Conservation (phyloP, 768 basidiomycete species). For the Lactarius akahatsu region DNA sequence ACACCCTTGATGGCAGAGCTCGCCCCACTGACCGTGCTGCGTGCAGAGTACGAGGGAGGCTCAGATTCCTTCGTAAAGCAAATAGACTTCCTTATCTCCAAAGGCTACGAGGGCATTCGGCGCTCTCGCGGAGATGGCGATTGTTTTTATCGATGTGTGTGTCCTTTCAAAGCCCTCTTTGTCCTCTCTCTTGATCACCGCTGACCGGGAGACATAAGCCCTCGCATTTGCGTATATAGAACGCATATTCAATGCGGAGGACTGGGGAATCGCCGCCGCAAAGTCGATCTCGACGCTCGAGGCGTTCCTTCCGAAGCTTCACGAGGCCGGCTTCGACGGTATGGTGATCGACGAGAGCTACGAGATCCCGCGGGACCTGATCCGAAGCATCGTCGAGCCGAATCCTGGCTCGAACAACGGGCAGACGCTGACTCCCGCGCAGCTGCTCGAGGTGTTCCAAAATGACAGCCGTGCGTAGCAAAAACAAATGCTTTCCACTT, state of each 20-base stretch:
- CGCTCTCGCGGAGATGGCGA: constrained; percentile 79
- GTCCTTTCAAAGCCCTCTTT: neutral
- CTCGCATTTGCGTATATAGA: constrained; percentile 81
- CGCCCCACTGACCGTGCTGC: constrained; percentile 52
- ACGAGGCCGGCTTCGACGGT: constrained; percentile 59
- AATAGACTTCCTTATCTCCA: constrained; percentile 63
- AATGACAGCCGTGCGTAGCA: constrained; percentile 34
- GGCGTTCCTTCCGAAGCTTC: constrained; percentile 49
- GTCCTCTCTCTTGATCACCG: constrained; percentile 8
- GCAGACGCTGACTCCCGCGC: constrained; percentile 37
- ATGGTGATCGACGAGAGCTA: constrained; percentile 77
- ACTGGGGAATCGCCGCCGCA: constrained; percentile 48
- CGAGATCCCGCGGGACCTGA: constrained; percentile 55
- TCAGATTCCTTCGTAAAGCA: constrained; percentile 63
- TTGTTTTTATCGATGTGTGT: constrained; percentile 92
- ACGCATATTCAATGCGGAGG: constrained; percentile 52
- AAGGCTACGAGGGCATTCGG: constrained; percentile 67
- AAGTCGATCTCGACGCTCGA: constrained; percentile 52
- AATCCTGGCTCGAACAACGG: constrained; percentile 32
- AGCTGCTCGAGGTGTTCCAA: constrained; percentile 55
- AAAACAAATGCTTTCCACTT: constrained; percentile 39
- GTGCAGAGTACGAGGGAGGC: constrained; percentile 65
- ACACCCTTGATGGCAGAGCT: constrained; percentile 58
- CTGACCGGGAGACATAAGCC: constrained; percentile 45
- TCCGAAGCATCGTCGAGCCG: constrained; percentile 45